phyloP scores from a whole-genome alignment of 1,284 basidiomycete species.

The Heterobasidion parviporum region DNA sequence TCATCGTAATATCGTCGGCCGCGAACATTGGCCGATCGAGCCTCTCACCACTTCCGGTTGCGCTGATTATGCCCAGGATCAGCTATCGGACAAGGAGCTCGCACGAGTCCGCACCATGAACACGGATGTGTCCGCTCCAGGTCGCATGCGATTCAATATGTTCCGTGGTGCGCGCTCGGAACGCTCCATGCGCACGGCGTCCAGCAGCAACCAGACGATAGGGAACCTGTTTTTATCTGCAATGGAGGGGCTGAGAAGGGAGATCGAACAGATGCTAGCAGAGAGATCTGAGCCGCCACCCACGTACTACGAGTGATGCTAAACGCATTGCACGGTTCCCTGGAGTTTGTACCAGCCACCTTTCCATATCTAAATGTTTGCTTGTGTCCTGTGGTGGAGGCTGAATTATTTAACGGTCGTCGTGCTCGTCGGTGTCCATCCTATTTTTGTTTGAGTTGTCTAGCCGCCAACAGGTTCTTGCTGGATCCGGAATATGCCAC shows the following conservation, averaged over 20 bases:
- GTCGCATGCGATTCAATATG: not conserved
- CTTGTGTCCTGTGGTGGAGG: too few species aligned
- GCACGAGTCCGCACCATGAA: not conserved
- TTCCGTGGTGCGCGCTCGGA: not conserved
- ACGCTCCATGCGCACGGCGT: not conserved
- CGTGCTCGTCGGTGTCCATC: too few species aligned
- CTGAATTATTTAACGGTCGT: too few species aligned
- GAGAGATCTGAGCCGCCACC: constrained; percentile 14
- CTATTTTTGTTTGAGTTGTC: too few species aligned
- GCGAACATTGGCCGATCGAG: constrained; percentile 19
- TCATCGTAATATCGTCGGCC: not conserved
- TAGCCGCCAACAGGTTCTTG: too few species aligned
- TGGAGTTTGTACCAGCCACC: too few species aligned
- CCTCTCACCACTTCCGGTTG: constrained; percentile 9
- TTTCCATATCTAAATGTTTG: too few species aligned
- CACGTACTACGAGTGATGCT: constrained; percentile 3
- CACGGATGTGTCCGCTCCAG: not conserved
- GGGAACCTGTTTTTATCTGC: constrained; percentile 11
- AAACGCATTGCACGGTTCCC: too few species aligned
- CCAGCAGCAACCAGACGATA: not conserved
- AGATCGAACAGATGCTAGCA: constrained; percentile 15
- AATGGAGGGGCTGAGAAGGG: constrained; percentile 15
- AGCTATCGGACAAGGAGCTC: constrained; percentile 7
- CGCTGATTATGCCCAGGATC: not conserved
- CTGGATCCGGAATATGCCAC: too few species aligned